Evolutionary conservation across 2,329 filamentous ascomycete species (phyloP).

Genomic region (Sclerotinia borealis): DNA sequence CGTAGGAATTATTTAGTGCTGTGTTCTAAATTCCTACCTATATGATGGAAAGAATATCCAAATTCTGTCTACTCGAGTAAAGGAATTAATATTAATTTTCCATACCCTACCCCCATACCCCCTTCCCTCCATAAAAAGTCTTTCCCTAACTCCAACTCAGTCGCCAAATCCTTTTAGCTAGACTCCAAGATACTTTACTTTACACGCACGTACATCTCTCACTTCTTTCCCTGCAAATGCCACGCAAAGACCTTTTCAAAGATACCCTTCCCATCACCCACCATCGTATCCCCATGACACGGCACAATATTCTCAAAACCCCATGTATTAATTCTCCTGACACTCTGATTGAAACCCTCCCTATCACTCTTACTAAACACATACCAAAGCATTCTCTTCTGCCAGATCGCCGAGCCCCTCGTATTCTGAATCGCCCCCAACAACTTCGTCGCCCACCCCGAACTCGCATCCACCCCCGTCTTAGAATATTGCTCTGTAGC

Average conservation of each 20-base stretch:
- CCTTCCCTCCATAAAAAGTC: background rate
- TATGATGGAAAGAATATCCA: background rate
- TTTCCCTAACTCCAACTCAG: background rate
- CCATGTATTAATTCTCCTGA: conserved; percentile 67
- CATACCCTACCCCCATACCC: background rate
- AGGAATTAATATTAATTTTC: background rate
- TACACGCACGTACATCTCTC: background rate
- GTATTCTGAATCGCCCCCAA: conserved; percentile 54
- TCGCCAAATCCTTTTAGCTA: background rate
- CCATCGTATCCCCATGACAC: conserved; percentile 88
- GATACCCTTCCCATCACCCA: conserved; percentile 63
- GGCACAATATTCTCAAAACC: conserved; percentile 81
- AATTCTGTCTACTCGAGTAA: background rate
- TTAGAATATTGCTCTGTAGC: conserved; percentile 75
- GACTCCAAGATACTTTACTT: no score
- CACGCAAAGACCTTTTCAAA: conserved; percentile 77
- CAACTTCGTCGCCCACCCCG: conserved; percentile 55
- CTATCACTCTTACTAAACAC: conserved; percentile 54
- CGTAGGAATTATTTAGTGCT: background rate
- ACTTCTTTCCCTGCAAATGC: conserved; percentile 54
- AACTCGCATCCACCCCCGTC: conserved; percentile 45
- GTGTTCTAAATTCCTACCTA: background rate
- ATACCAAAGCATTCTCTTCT: conserved; percentile 83
- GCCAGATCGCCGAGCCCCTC: conserved; percentile 58
- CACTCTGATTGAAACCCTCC: conserved; percentile 61